These are phyloP conservation scores for Botrytis fabae DNA, from an alignment of 2,329 filamentous ascomycete genomes.

Conservation along the genomic window DNA sequence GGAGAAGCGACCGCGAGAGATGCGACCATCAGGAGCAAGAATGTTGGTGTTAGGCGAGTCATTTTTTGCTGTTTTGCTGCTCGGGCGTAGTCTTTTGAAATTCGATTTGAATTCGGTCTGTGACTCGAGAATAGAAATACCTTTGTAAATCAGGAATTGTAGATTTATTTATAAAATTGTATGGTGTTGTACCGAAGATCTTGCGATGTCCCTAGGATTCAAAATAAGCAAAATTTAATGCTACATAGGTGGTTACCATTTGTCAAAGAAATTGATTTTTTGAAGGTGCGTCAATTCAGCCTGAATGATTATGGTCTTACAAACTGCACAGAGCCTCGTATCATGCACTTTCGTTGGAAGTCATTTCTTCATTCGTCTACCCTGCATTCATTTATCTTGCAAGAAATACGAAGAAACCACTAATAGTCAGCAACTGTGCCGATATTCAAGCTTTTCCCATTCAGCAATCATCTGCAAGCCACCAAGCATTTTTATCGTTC, in stretches of 20 bases:
- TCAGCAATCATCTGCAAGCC: background rate
- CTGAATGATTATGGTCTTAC: constrained; percentile 1
- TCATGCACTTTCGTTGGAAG: constrained; percentile 28
- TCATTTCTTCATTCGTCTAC: background rate
- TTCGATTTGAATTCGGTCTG: background rate
- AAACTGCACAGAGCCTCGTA: constrained; percentile 3
- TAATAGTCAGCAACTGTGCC: background rate
- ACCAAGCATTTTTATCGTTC: background rate
- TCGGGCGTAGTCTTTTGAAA: background rate
- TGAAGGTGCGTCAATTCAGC: background rate
- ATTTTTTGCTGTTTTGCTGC: background rate
- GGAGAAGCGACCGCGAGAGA: constrained; percentile 5
- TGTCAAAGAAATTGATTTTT: background rate
- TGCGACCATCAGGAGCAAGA: background rate
- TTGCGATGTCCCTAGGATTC: background rate
- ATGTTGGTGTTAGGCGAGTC: background rate
- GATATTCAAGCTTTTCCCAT: background rate
- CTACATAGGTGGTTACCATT: constrained; percentile 2
- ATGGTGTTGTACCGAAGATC: background rate
- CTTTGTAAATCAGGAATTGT: background rate
- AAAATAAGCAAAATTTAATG: background rate
- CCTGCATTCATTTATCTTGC: background rate
- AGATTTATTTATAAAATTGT: background rate
- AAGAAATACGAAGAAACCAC: constrained; percentile 4
- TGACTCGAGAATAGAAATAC: background rate